Base-by-base conservation (phyloP, 2,329 filamentous ascomycete genomes). In the Xylariaceae sp. region DNA sequence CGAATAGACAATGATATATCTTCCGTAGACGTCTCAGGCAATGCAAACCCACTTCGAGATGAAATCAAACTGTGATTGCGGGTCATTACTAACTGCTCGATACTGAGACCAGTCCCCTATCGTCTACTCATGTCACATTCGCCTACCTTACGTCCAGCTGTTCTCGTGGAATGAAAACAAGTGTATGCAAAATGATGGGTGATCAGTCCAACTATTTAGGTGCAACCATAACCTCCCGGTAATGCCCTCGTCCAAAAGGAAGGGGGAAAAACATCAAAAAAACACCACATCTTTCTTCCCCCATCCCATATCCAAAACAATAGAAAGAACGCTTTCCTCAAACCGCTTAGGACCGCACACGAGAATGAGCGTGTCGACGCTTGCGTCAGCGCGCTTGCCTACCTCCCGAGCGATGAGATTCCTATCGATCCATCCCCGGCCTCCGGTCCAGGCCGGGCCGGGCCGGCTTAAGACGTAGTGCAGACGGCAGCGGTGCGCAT, bases 271-370 rank as follows among this genome's bases (percentile, higher is more conserved):
- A 43, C 12, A 26, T 56, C 12, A 94, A 66, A 94, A 95, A 71
- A 92, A 89, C 61, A 91, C 68, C 62, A 94, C 65, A 67, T 91
- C 83, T 11, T 85, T 80, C 58, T 89, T 85, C 6, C 69, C 74
- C 88, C 89, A 95, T 0, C 88, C 88, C 68, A 86, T 73, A 9
- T 75, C 77, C 11, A 56, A 56, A 30, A 80, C 69, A 30, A 80
- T 79, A 42, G 54, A 55, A 46, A 56, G 58, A 3, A 81, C 83
- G 54, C 77, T 82, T 64, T 83, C 85, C 72, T 95, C 89, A 74
- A 96, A 75, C 2, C 85, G 73, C 62, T 79, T 81, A 0, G 91
- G 91, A 2, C 91, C 91, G 72, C 91, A 96, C 12, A 95, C 77
- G 55, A 96, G 71, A 11, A 89, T 83, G 75, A 96, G 68, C 9